Conservation (phyloP, 345 rosid genomes). For the Camelina sativa region DNA sequence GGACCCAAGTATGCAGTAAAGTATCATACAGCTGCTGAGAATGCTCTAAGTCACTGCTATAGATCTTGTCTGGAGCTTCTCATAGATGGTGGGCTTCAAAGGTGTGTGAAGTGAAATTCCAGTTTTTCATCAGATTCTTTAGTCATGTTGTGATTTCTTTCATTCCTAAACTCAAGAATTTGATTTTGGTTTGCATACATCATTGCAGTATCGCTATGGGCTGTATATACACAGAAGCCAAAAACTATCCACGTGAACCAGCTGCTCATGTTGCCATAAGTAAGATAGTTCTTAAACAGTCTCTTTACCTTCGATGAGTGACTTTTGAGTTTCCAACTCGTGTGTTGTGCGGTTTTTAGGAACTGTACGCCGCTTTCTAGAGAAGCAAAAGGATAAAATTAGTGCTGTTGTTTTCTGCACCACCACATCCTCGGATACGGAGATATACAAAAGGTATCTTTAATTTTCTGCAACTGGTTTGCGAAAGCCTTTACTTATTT, state of each 20-base stretch:
- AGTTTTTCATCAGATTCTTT: neutral
- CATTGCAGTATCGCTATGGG: constrained; percentile 87
- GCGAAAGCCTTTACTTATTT: constrained; percentile 4
- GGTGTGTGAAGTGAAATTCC: constrained; percentile 53
- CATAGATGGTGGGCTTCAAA: constrained; percentile 81
- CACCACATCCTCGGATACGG: constrained; percentile 79
- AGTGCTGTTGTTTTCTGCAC: constrained; percentile 94
- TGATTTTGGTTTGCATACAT: constrained; percentile 39
- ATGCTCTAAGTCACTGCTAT: constrained; percentile 98
- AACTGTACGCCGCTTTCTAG: constrained; percentile 90
- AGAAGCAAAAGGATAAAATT: constrained; percentile 85
- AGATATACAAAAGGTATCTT: constrained; percentile 86
- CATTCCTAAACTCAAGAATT: constrained; percentile 38
- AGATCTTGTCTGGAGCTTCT: constrained; percentile 95
- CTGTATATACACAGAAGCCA: constrained; percentile 91
- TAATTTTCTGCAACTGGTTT: constrained; percentile 15
- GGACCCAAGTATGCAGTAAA: constrained; percentile 98
- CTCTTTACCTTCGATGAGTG: constrained; percentile 9
- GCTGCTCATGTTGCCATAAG: constrained; percentile 99
- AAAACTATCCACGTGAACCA: constrained; percentile 97
- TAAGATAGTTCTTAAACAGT: constrained; percentile 48
- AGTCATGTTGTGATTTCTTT: constrained; percentile 19
- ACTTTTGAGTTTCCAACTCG: constrained; percentile 5
- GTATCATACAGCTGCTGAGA: constrained; percentile 99
- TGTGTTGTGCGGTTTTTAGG: constrained; percentile 56